These are phyloP conservation scores for Jaenimonas drosophilae DNA, from an alignment of 208 protist genomes.

Conservation along the genomic window DNA sequence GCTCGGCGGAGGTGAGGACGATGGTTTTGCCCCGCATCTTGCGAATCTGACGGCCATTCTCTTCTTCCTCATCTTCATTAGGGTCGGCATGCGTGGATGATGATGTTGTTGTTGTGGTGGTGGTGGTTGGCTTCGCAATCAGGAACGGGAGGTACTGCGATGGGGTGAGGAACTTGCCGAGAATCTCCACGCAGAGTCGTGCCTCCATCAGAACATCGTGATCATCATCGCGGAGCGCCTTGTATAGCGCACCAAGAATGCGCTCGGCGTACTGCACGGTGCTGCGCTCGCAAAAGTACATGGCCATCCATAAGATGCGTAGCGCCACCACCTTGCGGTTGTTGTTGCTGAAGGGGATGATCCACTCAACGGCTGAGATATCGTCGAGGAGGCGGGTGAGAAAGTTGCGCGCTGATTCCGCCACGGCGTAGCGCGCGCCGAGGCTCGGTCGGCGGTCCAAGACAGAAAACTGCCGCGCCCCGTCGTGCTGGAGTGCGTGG, in stretches of 20 bases:
- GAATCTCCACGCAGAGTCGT: constrained; percentile 57
- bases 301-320: constrained; percentile 59
- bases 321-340: constrained; percentile 76
- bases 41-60: constrained; percentile 21
- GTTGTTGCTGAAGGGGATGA: constrained; percentile 79
- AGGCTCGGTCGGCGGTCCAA: constrained; percentile 51
- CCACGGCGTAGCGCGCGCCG: constrained; percentile 72
- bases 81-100: background rate
- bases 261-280: constrained; percentile 78
- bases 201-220: constrained; percentile 59
- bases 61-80: constrained; percentile 12
- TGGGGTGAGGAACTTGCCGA: constrained; percentile 85
- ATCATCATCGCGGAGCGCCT: constrained; percentile 70
- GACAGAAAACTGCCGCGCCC: constrained; percentile 26
- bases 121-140: constrained; percentile 20
- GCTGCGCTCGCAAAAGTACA: constrained; percentile 73
- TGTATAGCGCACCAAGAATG: constrained; percentile 75
- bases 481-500: constrained; percentile 8
- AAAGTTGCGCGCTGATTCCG: constrained; percentile 52
- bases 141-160: constrained; percentile 85
- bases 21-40: constrained; percentile 52
- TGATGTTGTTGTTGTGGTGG: background rate
- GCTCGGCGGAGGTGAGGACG: constrained; percentile 36
- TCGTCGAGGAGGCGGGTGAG: constrained; percentile 57
- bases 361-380: constrained; percentile 78